phyloP scores from a whole-genome alignment of 2,329 filamentous ascomycete species.

The Akanthomyces dipterigenus region DNA sequence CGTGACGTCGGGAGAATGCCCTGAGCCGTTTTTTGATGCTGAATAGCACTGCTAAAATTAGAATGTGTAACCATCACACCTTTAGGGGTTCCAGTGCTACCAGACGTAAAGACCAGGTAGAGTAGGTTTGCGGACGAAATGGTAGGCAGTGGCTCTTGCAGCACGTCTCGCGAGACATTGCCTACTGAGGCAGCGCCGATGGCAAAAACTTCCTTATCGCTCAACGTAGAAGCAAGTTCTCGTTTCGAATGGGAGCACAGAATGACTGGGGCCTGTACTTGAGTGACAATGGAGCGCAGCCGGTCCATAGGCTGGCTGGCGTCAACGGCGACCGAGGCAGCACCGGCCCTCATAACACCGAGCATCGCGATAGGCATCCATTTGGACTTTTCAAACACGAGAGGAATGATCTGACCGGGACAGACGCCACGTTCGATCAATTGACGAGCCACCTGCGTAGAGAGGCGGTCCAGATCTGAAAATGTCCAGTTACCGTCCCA shows the following conservation, averaged over 20 bases:
- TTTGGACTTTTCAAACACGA: constrained; percentile 12
- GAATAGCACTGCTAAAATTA: constrained; percentile 18
- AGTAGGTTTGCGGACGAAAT: constrained; percentile 2
- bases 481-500: constrained; percentile 14
- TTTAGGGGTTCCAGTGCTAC: constrained; percentile 45
- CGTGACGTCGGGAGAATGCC: not conserved
- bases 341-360: constrained; percentile 13
- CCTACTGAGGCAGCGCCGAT: not conserved
- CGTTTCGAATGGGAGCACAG: constrained; percentile 10
- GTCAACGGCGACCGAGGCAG: constrained; percentile 13
- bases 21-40: constrained; percentile 13
- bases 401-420: not conserved
- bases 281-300: not conserved
- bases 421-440: not conserved
- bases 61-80: constrained; percentile 17
- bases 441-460: not conserved
- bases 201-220: constrained; percentile 29
- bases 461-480: constrained; percentile 11
- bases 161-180: not conserved
- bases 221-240: not conserved
- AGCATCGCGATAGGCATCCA: constrained; percentile 13
- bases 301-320: not conserved
- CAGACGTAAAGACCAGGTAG: constrained; percentile 45
- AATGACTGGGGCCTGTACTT: constrained; percentile 1
- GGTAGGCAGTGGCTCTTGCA: not conserved